phyloP scores from a whole-genome alignment of 1,284 basidiomycete species.

The Boletellus sp. region DNA sequence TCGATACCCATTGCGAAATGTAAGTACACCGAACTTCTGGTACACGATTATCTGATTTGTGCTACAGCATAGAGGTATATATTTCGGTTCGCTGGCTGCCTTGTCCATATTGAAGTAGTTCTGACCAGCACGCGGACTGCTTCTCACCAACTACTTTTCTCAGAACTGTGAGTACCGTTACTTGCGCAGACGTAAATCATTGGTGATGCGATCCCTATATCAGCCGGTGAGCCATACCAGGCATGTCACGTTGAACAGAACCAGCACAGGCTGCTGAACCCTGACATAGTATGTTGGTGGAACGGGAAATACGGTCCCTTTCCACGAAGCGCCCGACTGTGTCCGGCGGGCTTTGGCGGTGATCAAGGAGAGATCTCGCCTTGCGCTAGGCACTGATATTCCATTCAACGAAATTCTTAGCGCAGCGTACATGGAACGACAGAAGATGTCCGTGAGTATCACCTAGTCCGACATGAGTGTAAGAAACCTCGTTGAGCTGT shows the following conservation, averaged over 20 bases:
- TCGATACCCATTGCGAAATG: conserved; percentile 64
- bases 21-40: conserved; percentile 25
- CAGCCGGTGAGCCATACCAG: conserved; percentile 72
- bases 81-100: conserved; percentile 10
- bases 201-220: conserved; percentile 3
- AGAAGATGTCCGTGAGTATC: conserved; percentile 72
- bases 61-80: conserved; percentile 65
- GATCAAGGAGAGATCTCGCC: conserved; percentile 49
- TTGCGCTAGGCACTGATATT: conserved; percentile 35
- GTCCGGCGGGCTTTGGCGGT: conserved; percentile 54
- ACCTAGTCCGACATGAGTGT: not conserved
- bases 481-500: conserved; percentile 3
- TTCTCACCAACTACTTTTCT: conserved; percentile 78
- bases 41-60: conserved; percentile 11
- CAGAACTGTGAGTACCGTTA: conserved; percentile 61
- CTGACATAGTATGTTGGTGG: conserved; percentile 65
- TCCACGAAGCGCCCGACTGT: conserved; percentile 51
- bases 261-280: conserved; percentile 3
- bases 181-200: not conserved
- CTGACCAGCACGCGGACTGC: conserved; percentile 54
- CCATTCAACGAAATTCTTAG: conserved; percentile 75
- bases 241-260: conserved; percentile 32
- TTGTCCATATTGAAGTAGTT: conserved; percentile 5
- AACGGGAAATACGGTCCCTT: conserved; percentile 65
- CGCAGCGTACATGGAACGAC: conserved; percentile 77